phyloP scores from a whole-genome alignment of 148 eudicot genomes.

The Rhododendron vialii region DNA sequence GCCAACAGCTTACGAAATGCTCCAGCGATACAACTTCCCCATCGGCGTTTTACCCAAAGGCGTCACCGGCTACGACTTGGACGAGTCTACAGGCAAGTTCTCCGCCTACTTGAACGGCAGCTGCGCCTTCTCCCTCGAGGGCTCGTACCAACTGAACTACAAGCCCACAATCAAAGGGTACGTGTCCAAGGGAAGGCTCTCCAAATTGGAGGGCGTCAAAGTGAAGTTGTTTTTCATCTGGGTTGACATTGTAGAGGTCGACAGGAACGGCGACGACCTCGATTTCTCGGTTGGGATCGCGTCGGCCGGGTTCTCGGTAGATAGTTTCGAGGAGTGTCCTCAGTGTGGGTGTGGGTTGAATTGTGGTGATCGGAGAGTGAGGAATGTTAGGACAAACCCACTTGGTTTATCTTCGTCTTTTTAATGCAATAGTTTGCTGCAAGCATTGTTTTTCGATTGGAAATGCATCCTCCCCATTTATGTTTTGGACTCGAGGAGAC shows the following conservation, averaged over 20 bases:
- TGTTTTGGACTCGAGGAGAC: too few relatives aligned
- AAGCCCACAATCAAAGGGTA: constrained; percentile 29
- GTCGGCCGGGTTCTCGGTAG: constrained; percentile 39
- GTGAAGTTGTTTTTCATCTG: constrained; percentile 41
- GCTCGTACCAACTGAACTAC: constrained; percentile 40
- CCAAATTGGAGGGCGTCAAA: constrained; percentile 28
- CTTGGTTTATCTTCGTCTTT: neutral
- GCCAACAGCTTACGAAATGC: constrained; percentile 40
- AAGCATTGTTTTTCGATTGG: neutral
- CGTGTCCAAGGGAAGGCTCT: constrained; percentile 19
- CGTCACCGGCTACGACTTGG: constrained; percentile 38
- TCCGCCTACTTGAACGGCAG: constrained; percentile 23
- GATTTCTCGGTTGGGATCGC: constrained; percentile 48
- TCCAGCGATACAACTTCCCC: constrained; percentile 35
- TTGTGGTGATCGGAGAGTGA: constrained; percentile 15
- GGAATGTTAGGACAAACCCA: neutral
- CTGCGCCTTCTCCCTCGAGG: constrained; percentile 34
- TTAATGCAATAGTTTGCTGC: neutral
- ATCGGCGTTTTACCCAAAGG: constrained; percentile 43
- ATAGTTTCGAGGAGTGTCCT: constrained; percentile 37
- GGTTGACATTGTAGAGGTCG: constrained; percentile 44
- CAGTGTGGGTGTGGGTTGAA: constrained; percentile 53
- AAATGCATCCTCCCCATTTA: too few relatives aligned
- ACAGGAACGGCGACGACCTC: constrained; percentile 26
- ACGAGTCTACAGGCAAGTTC: constrained; percentile 37